phyloP scores from a whole-genome alignment of 352 stramenopile genomes.

The Pythium utonaiense region DNA sequence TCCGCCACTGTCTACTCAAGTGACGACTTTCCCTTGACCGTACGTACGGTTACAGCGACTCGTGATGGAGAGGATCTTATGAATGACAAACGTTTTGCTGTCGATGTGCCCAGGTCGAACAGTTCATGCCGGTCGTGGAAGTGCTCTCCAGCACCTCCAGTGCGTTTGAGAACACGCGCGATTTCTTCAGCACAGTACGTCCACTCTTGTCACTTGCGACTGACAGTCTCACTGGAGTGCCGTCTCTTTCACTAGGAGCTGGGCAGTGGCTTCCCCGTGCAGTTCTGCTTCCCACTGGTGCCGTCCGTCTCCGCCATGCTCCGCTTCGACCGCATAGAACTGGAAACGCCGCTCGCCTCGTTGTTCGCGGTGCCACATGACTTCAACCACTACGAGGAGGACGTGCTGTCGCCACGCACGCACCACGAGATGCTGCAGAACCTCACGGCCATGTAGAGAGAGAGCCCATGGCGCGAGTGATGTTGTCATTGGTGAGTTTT shows the following conservation, averaged over 20 bases:
- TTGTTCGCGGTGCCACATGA: constrained; percentile 33
- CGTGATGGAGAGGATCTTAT: no score
- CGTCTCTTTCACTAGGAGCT: constrained; percentile 25
- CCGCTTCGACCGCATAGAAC: constrained; percentile 46
- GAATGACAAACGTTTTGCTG: background rate
- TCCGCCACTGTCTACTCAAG: constrained; percentile 55
- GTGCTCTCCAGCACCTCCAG: constrained; percentile 66
- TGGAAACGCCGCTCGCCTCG: constrained; percentile 28
- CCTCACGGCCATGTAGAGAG: constrained; percentile 37
- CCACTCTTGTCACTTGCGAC: background rate
- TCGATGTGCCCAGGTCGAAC: constrained; percentile 29
- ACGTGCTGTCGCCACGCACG: constrained; percentile 50
- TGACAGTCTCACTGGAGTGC: background rate
- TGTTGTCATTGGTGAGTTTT: background rate
- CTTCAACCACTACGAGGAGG: constrained; percentile 35
- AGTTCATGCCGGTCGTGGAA: constrained; percentile 66
- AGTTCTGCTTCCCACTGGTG: constrained; percentile 69
- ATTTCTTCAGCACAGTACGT: constrained; percentile 58
- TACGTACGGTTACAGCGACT: constrained; percentile 16
- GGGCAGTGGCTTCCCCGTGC: constrained; percentile 57
- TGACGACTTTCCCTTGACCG: constrained; percentile 54
- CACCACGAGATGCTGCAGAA: constrained; percentile 60
- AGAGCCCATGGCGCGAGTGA: background rate
- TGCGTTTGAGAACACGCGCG: constrained; percentile 53
- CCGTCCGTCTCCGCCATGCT: constrained; percentile 61